These are phyloP conservation scores for Lecanicillium sp. DNA, from an alignment of 2,329 filamentous ascomycete genomes.

Conservation along the genomic window DNA sequence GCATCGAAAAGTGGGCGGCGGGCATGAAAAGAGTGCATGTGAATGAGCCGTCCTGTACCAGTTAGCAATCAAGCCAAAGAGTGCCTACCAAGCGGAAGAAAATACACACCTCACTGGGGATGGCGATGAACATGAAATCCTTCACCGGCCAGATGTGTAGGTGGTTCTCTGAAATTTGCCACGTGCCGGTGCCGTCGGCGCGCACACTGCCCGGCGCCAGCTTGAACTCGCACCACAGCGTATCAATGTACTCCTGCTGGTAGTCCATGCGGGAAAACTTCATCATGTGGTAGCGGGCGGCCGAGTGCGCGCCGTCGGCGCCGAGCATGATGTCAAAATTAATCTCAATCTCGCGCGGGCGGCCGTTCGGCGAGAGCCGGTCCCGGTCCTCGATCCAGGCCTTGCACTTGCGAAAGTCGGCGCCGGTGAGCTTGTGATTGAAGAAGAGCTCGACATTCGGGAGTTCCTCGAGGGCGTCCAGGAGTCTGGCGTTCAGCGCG, in stretches of 20 bases:
- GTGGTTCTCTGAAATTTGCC: constrained; percentile 83
- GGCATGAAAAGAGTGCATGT: constrained; percentile 92
- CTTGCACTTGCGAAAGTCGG: constrained; percentile 70
- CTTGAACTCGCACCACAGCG: constrained; percentile 93
- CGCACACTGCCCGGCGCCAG: constrained; percentile 50
- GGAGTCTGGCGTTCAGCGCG: constrained; percentile 72
- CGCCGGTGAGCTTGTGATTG: constrained; percentile 86
- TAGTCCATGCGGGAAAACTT: constrained; percentile 90
- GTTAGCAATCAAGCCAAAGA: constrained; percentile 15
- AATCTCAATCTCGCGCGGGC: constrained; percentile 70
- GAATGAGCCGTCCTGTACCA: constrained; percentile 71
- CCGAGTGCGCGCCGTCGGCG: constrained; percentile 90
- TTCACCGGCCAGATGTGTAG: constrained; percentile 95
- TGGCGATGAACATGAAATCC: constrained; percentile 97
- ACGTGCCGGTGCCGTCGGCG: constrained; percentile 37
- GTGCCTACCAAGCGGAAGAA: not conserved
- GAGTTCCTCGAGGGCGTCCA: constrained; percentile 76
- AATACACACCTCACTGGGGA: constrained; percentile 59
- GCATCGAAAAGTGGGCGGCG: constrained; percentile 56
- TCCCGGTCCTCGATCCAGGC: constrained; percentile 76
- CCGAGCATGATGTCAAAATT: constrained; percentile 91
- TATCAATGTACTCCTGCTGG: constrained; percentile 90
- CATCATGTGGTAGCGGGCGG: constrained; percentile 90
- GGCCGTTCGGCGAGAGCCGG: constrained; percentile 30
- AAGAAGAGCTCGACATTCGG: constrained; percentile 91